These are phyloP conservation scores for Drechmeria coniospora DNA, from an alignment of 2,329 filamentous ascomycete species.

Conservation along the genomic window DNA sequence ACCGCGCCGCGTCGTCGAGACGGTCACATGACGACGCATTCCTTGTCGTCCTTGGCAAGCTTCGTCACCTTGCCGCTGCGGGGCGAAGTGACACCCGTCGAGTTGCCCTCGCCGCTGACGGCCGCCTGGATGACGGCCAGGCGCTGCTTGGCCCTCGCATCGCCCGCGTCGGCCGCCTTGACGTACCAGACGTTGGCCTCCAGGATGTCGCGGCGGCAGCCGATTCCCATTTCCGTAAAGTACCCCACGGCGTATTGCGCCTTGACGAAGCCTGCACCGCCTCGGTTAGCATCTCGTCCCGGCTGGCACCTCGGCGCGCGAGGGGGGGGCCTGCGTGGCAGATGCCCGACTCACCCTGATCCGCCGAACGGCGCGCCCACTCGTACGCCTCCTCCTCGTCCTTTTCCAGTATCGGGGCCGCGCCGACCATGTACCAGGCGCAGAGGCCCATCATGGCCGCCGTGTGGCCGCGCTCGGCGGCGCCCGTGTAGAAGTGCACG, in stretches of 20 bases:
- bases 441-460: constrained; percentile 96
- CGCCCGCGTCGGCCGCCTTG: constrained; percentile 79
- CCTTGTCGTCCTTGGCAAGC: constrained; percentile 33
- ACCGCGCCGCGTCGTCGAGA: neutral
- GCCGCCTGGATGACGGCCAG: constrained; percentile 77
- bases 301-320: too few species aligned
- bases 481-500: constrained; percentile 93
- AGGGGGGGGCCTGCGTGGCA: neutral
- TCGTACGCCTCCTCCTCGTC: constrained; percentile 94
- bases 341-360: constrained; percentile 48
- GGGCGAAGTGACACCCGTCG: constrained; percentile 40
- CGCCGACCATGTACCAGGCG: constrained; percentile 96
- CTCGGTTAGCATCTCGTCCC: neutral
- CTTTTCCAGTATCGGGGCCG: constrained; percentile 80
- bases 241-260: constrained; percentile 95
- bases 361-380: constrained; percentile 80
- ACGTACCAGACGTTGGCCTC: constrained; percentile 99
- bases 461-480: constrained; percentile 70
- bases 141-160: constrained; percentile 76
- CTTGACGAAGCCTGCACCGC: constrained; percentile 42
- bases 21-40: constrained; percentile 44
- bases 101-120: constrained; percentile 40
- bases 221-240: constrained; percentile 97
- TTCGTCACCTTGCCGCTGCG: constrained; percentile 37
- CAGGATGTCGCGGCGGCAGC: constrained; percentile 82